phyloP scores from a whole-genome alignment of 2,329 filamentous ascomycete species.

The Chaetomium strumarium region DNA sequence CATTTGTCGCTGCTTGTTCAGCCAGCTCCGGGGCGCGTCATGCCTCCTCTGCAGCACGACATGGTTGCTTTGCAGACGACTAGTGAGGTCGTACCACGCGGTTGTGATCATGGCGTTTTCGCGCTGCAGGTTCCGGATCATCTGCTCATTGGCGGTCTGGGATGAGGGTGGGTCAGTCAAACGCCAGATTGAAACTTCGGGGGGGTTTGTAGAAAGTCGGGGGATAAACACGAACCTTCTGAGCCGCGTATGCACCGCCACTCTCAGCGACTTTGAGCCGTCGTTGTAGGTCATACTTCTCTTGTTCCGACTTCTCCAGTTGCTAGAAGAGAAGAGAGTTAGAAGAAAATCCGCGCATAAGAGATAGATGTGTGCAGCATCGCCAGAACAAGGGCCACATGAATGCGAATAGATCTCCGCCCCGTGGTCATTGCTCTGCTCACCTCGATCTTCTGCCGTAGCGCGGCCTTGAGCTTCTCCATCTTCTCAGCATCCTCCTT shows the following conservation, averaged over 20 bases:
- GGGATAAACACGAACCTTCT: conserved; percentile 45
- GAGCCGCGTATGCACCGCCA: conserved; percentile 42
- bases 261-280: conserved; percentile 48
- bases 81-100: conserved; percentile 82
- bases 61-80: conserved; percentile 74
- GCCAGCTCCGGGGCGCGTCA: conserved; percentile 73
- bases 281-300: conserved; percentile 50
- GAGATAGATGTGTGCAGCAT: not conserved
- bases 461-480: conserved; percentile 50
- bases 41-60: conserved; percentile 69
- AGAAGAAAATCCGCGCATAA: not conserved
- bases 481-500: conserved; percentile 43
- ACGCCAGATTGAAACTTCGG: not conserved
- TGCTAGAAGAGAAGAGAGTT: conserved; percentile 36
- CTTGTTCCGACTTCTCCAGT: conserved; percentile 53
- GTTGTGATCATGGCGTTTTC: conserved; percentile 74
- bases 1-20: conserved; percentile 74
- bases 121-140: conserved; percentile 64
- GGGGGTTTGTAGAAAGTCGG: not conserved
- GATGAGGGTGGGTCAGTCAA: not conserved
- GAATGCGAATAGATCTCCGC: conserved; percentile 14
- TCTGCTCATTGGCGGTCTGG: conserved; percentile 47
- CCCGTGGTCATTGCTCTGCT: conserved; percentile 37
- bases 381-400: conserved; percentile 2
- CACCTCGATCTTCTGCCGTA: conserved; percentile 55